Percentiles rank a stretch among this genome's conserved stretches.
phyloP scores from a whole-genome alignment of 139 green algal genomes.

The Choricystis sp. region DNA sequence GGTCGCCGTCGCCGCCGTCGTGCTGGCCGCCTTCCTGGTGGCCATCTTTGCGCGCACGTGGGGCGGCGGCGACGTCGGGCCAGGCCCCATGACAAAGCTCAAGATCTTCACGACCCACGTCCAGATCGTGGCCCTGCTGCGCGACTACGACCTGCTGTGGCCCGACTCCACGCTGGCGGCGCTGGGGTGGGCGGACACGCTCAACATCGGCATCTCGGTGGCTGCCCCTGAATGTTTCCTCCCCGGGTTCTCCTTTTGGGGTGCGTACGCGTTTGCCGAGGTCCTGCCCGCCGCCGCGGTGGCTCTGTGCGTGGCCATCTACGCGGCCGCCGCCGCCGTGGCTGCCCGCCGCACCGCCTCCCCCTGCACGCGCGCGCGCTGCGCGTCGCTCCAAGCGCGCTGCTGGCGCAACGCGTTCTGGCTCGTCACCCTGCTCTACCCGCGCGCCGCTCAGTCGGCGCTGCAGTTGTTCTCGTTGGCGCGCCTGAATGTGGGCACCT shows the following conservation, averaged over 20 bases:
- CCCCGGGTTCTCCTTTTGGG: slow-evolving; percentile 14
- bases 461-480: slow-evolving; percentile 20
- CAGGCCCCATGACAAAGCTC: slow-evolving; percentile 23
- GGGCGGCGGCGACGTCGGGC: slow-evolving; percentile 4
- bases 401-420: slow-evolving; percentile 34
- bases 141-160: slow-evolving; percentile 24
- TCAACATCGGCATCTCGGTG: slow-evolving; percentile 21
- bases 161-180: slow-evolving; percentile 7
- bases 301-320: slow-evolving; percentile 2
- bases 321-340: not conserved
- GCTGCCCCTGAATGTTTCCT: slow-evolving; percentile 18
- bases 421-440: slow-evolving; percentile 31
- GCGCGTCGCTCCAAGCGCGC: not conserved
- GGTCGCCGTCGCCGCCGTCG: slow-evolving; percentile 3
- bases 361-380: not conserved
- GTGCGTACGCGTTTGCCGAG: slow-evolving; percentile 15
- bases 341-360: too few species aligned
- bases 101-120: slow-evolving; percentile 27
- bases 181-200: slow-evolving; percentile 15
- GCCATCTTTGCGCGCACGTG: slow-evolving; percentile 13
- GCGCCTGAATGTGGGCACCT: slow-evolving; percentile 19
- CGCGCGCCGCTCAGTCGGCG: slow-evolving; percentile 15
- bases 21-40: slow-evolving; percentile 6
- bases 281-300: slow-evolving; percentile 11
- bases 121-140: slow-evolving; percentile 25